These are phyloP conservation scores for Allomyces arbusculus DNA, from an alignment of 192 early-diverging fungal genomes.

Conservation along the genomic window DNA sequence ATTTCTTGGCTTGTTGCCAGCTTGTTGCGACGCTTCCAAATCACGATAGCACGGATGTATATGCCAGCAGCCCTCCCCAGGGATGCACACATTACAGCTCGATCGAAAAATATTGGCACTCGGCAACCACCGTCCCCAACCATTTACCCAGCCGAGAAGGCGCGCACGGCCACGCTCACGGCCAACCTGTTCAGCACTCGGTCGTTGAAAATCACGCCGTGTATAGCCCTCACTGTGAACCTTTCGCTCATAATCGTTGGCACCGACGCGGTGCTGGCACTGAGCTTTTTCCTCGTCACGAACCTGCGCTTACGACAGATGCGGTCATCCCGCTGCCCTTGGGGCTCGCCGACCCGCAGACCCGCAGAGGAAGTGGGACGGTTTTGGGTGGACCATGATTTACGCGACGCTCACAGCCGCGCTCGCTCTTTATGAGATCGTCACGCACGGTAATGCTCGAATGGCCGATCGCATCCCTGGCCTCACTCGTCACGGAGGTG, in stretches of 20 bases:
- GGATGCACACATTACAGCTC: too few species aligned
- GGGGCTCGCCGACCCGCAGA: neutral
- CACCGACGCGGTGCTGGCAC: neutral
- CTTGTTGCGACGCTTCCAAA: too few species aligned
- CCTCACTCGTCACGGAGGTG: neutral
- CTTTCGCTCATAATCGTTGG: neutral
- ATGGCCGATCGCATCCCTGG: neutral
- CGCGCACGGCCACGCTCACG: constrained; percentile 11
- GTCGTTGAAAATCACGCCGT: neutral
- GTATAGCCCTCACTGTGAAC: neutral
- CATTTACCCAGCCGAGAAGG: constrained; percentile 20
- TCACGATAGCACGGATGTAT: too few species aligned
- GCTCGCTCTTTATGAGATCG: neutral
- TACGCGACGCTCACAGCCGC: neutral
- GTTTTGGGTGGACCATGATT: neutral
- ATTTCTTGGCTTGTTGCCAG: too few species aligned
- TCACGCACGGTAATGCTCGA: neutral
- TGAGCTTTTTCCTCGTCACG: neutral
- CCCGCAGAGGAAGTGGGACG: neutral
- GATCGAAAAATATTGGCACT: too few species aligned
- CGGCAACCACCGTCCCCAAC: too few species aligned
- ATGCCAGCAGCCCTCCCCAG: too few species aligned
- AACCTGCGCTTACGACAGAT: neutral
- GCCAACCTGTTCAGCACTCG: neutral
- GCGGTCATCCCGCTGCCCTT: neutral